Conservation (phyloP, 441 rosid genomes). For the Pelargonium cotyledonis region DNA sequence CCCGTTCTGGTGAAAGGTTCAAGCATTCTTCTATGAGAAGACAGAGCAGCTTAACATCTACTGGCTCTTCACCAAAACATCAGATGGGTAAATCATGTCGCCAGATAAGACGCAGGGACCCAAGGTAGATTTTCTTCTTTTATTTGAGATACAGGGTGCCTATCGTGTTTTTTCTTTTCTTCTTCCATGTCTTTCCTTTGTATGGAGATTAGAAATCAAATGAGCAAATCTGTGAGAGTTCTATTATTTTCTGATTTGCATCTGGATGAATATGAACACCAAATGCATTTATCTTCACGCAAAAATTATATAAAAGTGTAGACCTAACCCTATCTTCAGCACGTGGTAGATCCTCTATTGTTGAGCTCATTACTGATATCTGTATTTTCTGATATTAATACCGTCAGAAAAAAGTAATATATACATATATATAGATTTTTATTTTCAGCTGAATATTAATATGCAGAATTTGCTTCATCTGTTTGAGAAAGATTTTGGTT, state of each 20-base stretch:
- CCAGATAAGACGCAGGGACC: constrained; percentile 51
- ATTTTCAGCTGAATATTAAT: neutral
- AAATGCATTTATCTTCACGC: neutral
- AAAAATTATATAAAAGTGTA: neutral
- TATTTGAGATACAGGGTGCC: neutral
- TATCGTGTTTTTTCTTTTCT: neutral
- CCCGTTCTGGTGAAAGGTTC: constrained; percentile 43
- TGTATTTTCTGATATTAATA: neutral
- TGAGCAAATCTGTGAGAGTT: no score
- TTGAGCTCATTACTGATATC: neutral
- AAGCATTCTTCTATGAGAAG: constrained; percentile 50
- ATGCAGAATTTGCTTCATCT: neutral
- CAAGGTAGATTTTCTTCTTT: constrained; percentile 43
- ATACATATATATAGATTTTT: no score
- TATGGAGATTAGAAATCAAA: no score
- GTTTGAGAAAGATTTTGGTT: neutral
- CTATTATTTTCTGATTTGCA: no score
- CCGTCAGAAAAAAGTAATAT: neutral
- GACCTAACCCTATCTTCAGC: neutral
- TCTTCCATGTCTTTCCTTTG: neutral
- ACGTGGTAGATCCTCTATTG: neutral
- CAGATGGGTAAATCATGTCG: constrained; percentile 74
- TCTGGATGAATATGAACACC: no score
- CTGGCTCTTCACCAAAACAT: constrained; percentile 44
- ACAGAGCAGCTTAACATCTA: constrained; percentile 37